These are phyloP conservation scores for Neopestalotiopsis sp. DNA, from an alignment of 2,329 filamentous ascomycete species.

Conservation along the genomic window DNA sequence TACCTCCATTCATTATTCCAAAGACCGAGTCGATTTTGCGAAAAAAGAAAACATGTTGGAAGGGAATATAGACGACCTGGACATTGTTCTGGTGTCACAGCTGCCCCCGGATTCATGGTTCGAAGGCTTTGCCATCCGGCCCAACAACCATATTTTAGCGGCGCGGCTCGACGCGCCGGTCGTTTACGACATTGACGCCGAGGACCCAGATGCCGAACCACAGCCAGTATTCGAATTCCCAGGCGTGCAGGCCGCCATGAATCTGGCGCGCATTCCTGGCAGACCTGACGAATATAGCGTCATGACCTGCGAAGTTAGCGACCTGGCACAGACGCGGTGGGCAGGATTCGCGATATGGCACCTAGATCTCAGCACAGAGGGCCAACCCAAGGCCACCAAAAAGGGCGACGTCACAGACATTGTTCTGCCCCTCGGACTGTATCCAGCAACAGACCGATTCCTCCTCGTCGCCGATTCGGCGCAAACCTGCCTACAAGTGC, in stretches of 20 bases:
- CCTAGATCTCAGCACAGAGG: slow-evolving; percentile 28
- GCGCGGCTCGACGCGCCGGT: slow-evolving; percentile 35
- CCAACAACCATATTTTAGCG: slow-evolving; percentile 34
- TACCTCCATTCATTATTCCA: background rate
- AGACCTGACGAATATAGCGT: slow-evolving; percentile 31
- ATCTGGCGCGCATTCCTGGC: slow-evolving; percentile 29
- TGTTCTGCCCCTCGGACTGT: slow-evolving; percentile 28
- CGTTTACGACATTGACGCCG: slow-evolving; percentile 33
- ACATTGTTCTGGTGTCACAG: slow-evolving; percentile 35
- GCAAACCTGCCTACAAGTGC: slow-evolving; percentile 29
- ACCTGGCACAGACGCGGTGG: slow-evolving; percentile 34
- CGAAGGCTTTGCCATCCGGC: slow-evolving; percentile 32
- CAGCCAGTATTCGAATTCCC: slow-evolving; percentile 30
- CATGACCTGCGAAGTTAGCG: slow-evolving; percentile 27
- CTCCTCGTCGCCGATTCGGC: slow-evolving; percentile 31
- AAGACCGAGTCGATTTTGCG: background rate
- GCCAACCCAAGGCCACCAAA: slow-evolving; percentile 30
- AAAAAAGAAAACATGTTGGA: background rate
- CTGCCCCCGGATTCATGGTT: slow-evolving; percentile 36
- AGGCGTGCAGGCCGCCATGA: slow-evolving; percentile 27
- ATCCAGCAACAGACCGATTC: slow-evolving; percentile 28
- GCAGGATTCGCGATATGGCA: slow-evolving; percentile 31
- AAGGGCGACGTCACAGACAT: slow-evolving; percentile 25
- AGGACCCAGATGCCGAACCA: slow-evolving; percentile 30
- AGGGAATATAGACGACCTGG: slow-evolving; percentile 24